Evolutionary conservation across 2,329 filamentous ascomycete genomes (phyloP).

Genomic region (Dothideomycetes sp.): DNA sequence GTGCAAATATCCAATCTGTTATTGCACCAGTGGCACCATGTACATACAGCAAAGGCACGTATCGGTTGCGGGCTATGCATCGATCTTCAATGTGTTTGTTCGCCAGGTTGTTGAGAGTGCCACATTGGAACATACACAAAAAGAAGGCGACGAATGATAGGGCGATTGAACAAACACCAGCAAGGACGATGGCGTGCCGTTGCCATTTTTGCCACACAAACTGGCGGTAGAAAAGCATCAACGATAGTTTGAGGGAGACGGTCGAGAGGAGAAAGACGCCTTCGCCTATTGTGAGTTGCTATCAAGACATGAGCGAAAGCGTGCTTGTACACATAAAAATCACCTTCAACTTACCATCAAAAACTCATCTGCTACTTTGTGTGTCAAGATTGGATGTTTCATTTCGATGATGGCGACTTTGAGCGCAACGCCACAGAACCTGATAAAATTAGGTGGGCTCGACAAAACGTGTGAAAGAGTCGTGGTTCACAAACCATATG

Average conservation of each 20-base stretch:
- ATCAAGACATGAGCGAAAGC: neutral
- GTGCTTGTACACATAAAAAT: neutral
- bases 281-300: conserved; percentile 4
- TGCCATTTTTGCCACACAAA: conserved; percentile 34
- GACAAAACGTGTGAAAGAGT: too few species aligned
- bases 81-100: conserved; percentile 14
- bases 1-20: conserved; percentile 28
- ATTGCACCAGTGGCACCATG: conserved; percentile 27
- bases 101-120: conserved; percentile 20
- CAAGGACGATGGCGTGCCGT: conserved; percentile 20
- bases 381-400: neutral
- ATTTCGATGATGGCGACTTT: neutral
- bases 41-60: conserved; percentile 18
- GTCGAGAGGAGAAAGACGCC: conserved; percentile 31
- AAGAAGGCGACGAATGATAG: conserved; percentile 28
- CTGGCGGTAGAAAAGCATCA: conserved; percentile 37
- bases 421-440: neutral
- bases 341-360: neutral
- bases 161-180: conserved; percentile 21
- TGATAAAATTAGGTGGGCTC: too few species aligned
- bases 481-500: too few species aligned
- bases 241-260: conserved; percentile 35
- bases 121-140: conserved; percentile 27
- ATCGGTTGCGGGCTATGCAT: conserved; percentile 19
- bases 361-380: conserved; percentile 1